Conservation (phyloP, 176 grass and related monocot genomes). For the Alloteropsis semialata region DNA sequence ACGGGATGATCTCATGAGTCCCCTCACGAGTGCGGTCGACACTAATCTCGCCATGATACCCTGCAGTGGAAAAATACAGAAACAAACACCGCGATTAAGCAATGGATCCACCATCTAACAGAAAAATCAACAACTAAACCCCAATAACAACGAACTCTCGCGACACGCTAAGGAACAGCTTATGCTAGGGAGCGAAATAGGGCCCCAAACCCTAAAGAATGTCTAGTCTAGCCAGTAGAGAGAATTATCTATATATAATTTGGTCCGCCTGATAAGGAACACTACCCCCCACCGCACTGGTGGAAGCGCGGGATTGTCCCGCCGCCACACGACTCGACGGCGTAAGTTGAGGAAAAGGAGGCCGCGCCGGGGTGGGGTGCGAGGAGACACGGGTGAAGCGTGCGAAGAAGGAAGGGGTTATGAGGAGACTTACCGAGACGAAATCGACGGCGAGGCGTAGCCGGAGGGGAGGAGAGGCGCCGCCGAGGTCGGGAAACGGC, state of each 20-base stretch:
- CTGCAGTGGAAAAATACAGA: slow-evolving; percentile 7
- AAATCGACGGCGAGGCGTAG: not conserved
- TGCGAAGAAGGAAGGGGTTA: not conserved
- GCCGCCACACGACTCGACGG: not conserved
- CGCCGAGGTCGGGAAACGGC: not conserved
- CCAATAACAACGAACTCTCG: not conserved
- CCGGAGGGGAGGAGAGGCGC: not conserved
- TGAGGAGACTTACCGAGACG: slow-evolving; percentile 3
- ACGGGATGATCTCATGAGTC: slow-evolving; percentile 39
- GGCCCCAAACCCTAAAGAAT: not conserved
- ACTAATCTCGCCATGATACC: slow-evolving; percentile 42
- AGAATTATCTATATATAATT: not conserved
- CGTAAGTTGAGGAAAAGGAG: not conserved
- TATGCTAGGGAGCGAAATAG: not conserved
- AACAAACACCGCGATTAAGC: not conserved
- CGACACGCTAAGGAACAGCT: not conserved
- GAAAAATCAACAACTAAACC: not conserved
- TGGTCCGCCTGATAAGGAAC: not conserved
- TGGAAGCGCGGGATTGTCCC: not conserved
- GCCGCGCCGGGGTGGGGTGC: too few species aligned
- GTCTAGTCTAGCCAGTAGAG: not conserved
- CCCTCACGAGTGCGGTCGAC: slow-evolving; percentile 33
- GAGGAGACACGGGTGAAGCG: not conserved
- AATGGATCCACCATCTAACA: not conserved
- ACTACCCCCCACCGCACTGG: not conserved